Evolutionary conservation across 495 filamentous ascomycete species (phyloP).

Genomic region (Podospora comata): DNA sequence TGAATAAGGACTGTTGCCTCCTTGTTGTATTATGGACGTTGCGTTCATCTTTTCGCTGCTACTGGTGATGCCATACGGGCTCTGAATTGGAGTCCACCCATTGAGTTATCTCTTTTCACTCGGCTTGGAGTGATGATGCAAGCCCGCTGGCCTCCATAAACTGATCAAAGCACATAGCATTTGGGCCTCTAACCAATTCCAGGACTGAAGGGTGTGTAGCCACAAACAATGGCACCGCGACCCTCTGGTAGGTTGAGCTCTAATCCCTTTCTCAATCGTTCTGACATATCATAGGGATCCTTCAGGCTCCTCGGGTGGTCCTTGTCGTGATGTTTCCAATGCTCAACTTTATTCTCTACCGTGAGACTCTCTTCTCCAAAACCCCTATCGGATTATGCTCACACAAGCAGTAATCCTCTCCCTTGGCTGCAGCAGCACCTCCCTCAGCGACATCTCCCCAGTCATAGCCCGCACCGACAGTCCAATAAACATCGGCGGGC

Average conservation of each 20-base stretch:
- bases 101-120: background rate
- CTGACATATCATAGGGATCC: constrained; percentile 20
- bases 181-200: background rate
- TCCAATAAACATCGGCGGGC: constrained; percentile 19
- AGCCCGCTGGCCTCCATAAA: constrained; percentile 12
- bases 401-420: constrained; percentile 23
- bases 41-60: background rate
- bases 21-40: background rate
- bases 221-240: constrained; percentile 12
- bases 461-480: constrained; percentile 21
- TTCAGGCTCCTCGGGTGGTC: constrained; percentile 28
- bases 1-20: background rate
- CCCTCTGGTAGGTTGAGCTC: constrained; percentile 16
- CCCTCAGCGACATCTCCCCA: constrained; percentile 24
- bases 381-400: background rate
- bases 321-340: constrained; percentile 26
- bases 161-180: background rate
- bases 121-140: background rate
- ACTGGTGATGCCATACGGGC: constrained; percentile 14
- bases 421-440: constrained; percentile 22
- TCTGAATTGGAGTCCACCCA: background rate
- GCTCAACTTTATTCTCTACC: constrained; percentile 24
- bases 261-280: background rate
- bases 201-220: background rate
- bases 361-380: constrained; percentile 11